Evolutionary conservation across 2,329 filamentous ascomycete species (phyloP), one percentile per base, ranked within the genome.

Genomic region (Phaeosphaeria sp.): DNA sequence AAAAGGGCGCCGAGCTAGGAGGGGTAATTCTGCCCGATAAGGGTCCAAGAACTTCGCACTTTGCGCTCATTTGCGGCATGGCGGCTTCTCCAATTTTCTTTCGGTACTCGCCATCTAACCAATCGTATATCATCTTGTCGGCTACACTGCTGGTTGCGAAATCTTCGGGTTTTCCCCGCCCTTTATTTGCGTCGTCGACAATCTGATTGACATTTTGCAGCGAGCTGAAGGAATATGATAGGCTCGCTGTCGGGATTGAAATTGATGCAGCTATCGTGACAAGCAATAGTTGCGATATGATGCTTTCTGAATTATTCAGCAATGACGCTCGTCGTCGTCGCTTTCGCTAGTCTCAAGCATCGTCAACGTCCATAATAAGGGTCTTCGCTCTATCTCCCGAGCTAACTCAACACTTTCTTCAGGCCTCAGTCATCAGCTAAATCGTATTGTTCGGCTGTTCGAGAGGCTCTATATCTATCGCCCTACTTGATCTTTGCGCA

Each of bases 261-360:
- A 20, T 43, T n/a, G 6, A 36, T 36, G 30, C 30, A 36, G 11
- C 30, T 36, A 36, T 36, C 30, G 30, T 36, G 6, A 36, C 9
- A 13, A 36, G 30, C 30, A 36, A 13, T 36, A 13, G 13, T 11
- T 36, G 30, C 13, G 30, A 36, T 36, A 15, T 11, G 9, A 36
- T 36, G 30, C 30, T 7, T 13, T 36, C 9, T 6, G 6, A 46
- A 25, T 72, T 69, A 63, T 62, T 72, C 70, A 72, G 68, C 67
- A 60, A 62, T 62, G 59, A 61, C 60, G 50, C 53, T 50, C 54
- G 43, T 50, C 44, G 54, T 54, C 33, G 30, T 58, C 21, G 10
- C 5, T 49, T 48, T n/a, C 54, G 42, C 55, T 55, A 56, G 50
- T 66, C 50, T 52, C 52, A 10, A 46, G 48, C 52, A 39, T 60